Percentiles rank a stretch among this genome's conserved stretches.
phyloP scores from a whole-genome alignment of 129 eudicot genomes.

The Centella asiatica region DNA sequence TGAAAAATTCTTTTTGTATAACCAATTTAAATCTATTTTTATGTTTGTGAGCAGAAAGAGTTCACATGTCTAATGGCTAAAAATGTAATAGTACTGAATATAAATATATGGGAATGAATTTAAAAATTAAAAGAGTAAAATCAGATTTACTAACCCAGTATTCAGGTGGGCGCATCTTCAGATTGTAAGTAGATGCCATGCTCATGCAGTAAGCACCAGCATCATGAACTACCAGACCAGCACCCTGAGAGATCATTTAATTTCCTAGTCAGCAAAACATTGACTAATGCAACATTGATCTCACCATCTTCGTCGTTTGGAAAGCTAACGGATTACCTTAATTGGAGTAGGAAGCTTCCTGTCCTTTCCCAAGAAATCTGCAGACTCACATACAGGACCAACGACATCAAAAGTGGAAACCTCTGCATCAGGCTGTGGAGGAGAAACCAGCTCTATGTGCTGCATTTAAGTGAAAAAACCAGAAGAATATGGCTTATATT shows the following conservation, averaged over 20 bases:
- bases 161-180: slow-evolving; percentile 99
- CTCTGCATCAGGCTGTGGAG: slow-evolving; percentile 57
- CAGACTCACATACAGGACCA: slow-evolving; percentile 95
- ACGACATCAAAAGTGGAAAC: slow-evolving; percentile 84
- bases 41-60: too few relatives aligned
- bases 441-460: slow-evolving; percentile 92
- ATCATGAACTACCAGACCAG: slow-evolving; percentile 97
- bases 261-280: not conserved
- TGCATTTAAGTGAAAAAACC: slow-evolving; percentile 21
- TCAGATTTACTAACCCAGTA: slow-evolving; percentile 58
- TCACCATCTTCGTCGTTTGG: too few relatives aligned
- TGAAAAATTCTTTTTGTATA: too few relatives aligned
- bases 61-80: not conserved
- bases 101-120: not conserved
- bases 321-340: slow-evolving; percentile 38
- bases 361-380: slow-evolving; percentile 88
- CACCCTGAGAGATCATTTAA: slow-evolving; percentile 38
- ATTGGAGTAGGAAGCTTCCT: slow-evolving; percentile 85
- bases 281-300: not conserved
- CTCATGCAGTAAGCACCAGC: slow-evolving; percentile 99
- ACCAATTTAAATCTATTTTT: too few relatives aligned
- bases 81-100: not conserved
- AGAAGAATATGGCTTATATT: not conserved
- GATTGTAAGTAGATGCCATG: slow-evolving; percentile 99
- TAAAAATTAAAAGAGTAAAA: not conserved